phyloP scores from a whole-genome alignment of 2,329 filamentous ascomycete species.

The Fusarium heterosporum region DNA sequence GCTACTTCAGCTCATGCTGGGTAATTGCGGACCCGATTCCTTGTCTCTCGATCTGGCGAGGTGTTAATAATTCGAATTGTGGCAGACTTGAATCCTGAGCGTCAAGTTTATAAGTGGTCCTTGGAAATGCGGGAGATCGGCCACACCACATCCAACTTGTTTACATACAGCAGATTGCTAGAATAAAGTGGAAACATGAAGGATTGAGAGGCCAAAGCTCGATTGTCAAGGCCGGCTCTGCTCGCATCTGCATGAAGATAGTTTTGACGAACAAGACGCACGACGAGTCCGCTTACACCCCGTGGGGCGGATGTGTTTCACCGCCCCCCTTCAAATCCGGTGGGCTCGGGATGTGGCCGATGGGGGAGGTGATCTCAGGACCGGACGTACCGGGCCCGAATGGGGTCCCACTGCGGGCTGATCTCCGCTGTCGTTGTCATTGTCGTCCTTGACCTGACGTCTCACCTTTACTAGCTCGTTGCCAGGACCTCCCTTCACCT shows the following conservation, averaged over 20 bases:
- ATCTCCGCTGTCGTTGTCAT: constrained; percentile 30
- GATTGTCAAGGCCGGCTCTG: constrained; percentile 36
- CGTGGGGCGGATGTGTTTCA: constrained; percentile 42
- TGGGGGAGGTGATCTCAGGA: constrained; percentile 38
- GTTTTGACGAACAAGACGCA: not conserved
- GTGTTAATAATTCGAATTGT: not conserved
- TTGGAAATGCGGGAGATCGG: constrained; percentile 27
- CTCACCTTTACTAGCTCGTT: constrained; percentile 33
- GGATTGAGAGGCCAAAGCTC: constrained; percentile 18
- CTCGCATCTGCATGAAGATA: constrained; percentile 21
- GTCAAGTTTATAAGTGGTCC: constrained; percentile 7
- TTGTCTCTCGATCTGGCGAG: too few relatives aligned
- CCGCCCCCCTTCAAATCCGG: constrained; percentile 42
- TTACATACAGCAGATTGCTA: constrained; percentile 2
- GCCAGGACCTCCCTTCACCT: constrained; percentile 23
- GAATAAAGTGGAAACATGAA: constrained; percentile 7
- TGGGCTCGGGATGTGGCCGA: constrained; percentile 46
- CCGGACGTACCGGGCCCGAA: constrained; percentile 42
- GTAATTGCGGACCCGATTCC: not conserved
- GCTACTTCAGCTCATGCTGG: not conserved
- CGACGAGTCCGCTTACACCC: constrained; percentile 31
- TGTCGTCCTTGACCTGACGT: constrained; percentile 13
- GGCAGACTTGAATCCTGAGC: not conserved
- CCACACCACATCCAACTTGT: constrained; percentile 19
- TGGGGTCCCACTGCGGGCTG: constrained; percentile 35